These are phyloP conservation scores for Pleurotus salmoneostramineus DNA, from an alignment of 768 basidiomycete species.

Conservation along the genomic window DNA sequence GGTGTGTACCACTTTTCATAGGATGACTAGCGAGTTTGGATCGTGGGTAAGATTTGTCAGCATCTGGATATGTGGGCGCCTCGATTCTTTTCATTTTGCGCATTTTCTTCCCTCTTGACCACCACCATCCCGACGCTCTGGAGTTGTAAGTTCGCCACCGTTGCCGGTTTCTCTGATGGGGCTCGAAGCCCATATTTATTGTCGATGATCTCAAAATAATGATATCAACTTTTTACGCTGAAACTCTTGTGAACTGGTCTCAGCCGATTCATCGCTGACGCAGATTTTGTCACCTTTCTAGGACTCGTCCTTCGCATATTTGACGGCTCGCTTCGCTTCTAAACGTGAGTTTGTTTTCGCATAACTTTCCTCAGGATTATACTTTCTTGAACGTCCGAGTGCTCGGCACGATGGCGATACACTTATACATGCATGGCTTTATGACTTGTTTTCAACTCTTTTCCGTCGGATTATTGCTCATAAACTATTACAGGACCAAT, in stretches of 20 bases:
- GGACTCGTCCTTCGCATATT: background rate
- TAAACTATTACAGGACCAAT: background rate
- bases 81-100: background rate
- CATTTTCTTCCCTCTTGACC: conserved; percentile 1
- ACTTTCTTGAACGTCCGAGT: conserved; percentile 28
- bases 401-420: conserved; percentile 23
- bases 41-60: conserved; percentile 4
- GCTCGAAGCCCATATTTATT: conserved; percentile 59
- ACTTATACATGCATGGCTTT: conserved; percentile 17
- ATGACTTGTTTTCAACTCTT: conserved; percentile 9
- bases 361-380: conserved; percentile 24
- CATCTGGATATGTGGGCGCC: background rate
- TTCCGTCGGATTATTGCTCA: background rate
- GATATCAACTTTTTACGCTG: conserved; percentile 52
- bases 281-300: background rate
- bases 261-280: conserved; percentile 11
- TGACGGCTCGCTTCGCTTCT: background rate
- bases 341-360: background rate
- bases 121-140: background rate
- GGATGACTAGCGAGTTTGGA: background rate
- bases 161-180: conserved; percentile 41
- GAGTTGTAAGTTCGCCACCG: conserved; percentile 12
- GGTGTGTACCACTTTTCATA: conserved; percentile 10
- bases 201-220: conserved; percentile 51
- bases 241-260: conserved; percentile 16